Evolutionary conservation across 352 stramenopile species (phyloP), one percentile per base, ranked within the genome.

Genomic region (Phytopythium delawarense): DNA sequence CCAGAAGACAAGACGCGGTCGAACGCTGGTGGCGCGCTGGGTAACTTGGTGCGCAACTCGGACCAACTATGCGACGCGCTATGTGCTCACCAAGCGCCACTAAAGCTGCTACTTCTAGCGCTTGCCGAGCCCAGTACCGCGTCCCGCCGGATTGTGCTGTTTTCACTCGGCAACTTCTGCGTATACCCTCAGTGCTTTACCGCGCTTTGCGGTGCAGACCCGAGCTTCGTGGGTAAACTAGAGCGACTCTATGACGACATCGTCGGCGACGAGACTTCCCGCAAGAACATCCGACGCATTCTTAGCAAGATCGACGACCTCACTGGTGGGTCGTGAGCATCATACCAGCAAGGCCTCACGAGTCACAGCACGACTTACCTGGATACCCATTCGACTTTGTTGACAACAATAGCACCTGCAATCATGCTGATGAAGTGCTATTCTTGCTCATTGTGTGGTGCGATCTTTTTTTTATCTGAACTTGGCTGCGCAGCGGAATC

Each of bases 1-100:
- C 57, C 70, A 2, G 90, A 98, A 37, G 87, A 96, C 18, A 98
- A 98, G 56, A 98, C 89, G 7, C 74, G 93, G 8, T 96, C 92
- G 1, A 98, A 98, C 67, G 94, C 93, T 18, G 90, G 81, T 34
- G 92, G 91, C 0, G 92, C 94, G 7, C 75, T 98, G 1, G 93
- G 93, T 11, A 98, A 98, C 66, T 75, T 98, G 13, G 84, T 97
- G 13, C 82, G 94, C 18, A 98, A 98, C 67, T 94, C 87, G 15
- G 76, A 87, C 34, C 60, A 77, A 16, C 74, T 98, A 0, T 92
- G 81, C 32, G 60, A 23, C 1, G 84, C 84, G 1, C 75, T 98
- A 4, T 91, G 85, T n/a, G 45, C 53, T 0, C 50, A 76, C 16
- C 61, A 84, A 34, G 87, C 87, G 1, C 89, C 87, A 1, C 69